Conservation (phyloP, 371 early-diverging fungal species). For the Fennellomyces sp. region DNA sequence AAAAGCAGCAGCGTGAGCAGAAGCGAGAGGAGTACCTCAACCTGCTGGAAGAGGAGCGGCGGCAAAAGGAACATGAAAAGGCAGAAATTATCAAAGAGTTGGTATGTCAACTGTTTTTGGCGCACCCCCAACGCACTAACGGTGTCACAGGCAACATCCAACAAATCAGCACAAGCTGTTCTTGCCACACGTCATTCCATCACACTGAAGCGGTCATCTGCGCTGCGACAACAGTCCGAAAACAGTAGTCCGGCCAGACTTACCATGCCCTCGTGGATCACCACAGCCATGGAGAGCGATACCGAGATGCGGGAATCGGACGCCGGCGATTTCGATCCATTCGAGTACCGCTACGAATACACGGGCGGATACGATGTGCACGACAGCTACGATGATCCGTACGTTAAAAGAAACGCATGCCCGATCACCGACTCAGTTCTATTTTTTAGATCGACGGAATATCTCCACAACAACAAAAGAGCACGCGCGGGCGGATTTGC, state of each 20-base stretch:
- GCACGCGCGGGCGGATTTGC: constrained; percentile 63
- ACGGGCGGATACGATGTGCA: constrained; percentile 41
- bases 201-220: constrained; percentile 45
- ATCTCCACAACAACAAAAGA: constrained; percentile 39
- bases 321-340: constrained; percentile 52
- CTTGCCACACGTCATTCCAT: constrained; percentile 45
- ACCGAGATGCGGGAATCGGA: constrained; percentile 47
- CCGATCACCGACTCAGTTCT: background rate
- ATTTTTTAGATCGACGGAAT: constrained; percentile 40
- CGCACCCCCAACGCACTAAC: background rate
- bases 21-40: constrained; percentile 60
- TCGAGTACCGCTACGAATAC: constrained; percentile 54
- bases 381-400: constrained; percentile 57
- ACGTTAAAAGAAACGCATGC: constrained; percentile 18
- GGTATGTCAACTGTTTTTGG: constrained; percentile 23
- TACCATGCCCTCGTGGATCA: constrained; percentile 46
- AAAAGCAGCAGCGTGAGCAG: constrained; percentile 49
- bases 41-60: constrained; percentile 54
- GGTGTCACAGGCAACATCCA: constrained; percentile 40
- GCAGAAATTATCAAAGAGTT: constrained; percentile 53
- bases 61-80: constrained; percentile 47
- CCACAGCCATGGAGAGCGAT: constrained; percentile 46
- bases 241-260: constrained; percentile 16
- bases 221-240: constrained; percentile 32
- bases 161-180: constrained; percentile 52